Base-by-base conservation (phyloP, 2,329 filamentous ascomycete genomes). In the Aureobasidium sp. region DNA sequence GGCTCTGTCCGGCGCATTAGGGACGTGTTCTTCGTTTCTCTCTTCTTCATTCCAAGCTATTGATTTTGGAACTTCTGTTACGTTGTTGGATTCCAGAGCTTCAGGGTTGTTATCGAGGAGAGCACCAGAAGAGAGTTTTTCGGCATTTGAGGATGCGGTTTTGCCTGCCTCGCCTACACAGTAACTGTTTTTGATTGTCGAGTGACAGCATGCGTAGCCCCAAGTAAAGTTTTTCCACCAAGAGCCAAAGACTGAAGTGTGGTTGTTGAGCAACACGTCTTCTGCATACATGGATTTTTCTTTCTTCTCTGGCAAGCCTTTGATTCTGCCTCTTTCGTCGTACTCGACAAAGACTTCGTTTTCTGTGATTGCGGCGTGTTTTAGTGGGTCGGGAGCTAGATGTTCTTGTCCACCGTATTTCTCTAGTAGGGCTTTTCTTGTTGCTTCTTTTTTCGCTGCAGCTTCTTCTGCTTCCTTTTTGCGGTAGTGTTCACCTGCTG, bases 141-240 rank as follows among this genome's bases (percentile, higher is more conserved):
- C 87, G 0, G 90, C 86, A 62, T 89, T 87, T 68, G 92, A 87
- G 75, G 90, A 91, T 1, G 91, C 92, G 64, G 78, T 78, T 73
- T 86, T 95, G 39, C 94, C 94, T 63, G 89, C 90, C 64, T 94
- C 90, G 29, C 94, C 94, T 0, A 93, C 97, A 74, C 94, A 99
- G 71, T 97, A 99, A 70, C 91, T 96, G 75, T 99, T 97, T 77
- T 96, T 97, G 65, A 96, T 84, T 26, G 86, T 87, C 0, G 91
- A 96, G 73, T 95, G 91, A 78, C 94, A 99, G 75, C 94, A 99
- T 26, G 89, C 84, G 75, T 96, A 99, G 1, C 94, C 94, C 94
- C 94, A 99, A 75, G 88, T 84, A 77, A 97, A 97, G 71, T 90
- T 87, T 59, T 86, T 84, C 94, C 94, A 99, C 94, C 94, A 99